These are phyloP conservation scores for Ilyonectria destructans DNA, from an alignment of 2,329 filamentous ascomycete genomes.

Conservation along the genomic window DNA sequence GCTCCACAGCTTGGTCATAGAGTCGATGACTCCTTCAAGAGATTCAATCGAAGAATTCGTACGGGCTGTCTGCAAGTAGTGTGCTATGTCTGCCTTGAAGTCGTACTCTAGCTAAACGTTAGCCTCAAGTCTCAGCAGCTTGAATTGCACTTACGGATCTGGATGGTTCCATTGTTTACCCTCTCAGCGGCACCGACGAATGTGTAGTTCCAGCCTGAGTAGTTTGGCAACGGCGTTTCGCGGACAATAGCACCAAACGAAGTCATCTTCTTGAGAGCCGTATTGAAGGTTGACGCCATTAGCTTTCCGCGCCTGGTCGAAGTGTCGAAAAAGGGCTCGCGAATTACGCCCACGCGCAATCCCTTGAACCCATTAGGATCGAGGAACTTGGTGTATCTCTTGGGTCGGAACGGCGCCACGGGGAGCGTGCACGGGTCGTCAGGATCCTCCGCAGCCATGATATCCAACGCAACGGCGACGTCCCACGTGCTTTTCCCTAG, in stretches of 20 bases:
- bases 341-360: not conserved
- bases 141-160: constrained; percentile 12
- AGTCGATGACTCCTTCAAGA: constrained; percentile 13
- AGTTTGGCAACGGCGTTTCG: constrained; percentile 12
- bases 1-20: not conserved
- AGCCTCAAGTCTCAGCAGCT: not conserved
- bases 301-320: not conserved
- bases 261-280: constrained; percentile 3
- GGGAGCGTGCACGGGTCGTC: constrained; percentile 8
- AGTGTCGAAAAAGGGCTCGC: constrained; percentile 9
- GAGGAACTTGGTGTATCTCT: constrained; percentile 13
- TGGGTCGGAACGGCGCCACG: not conserved
- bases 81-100: constrained; percentile 11
- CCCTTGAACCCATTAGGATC: constrained; percentile 13
- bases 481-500: constrained; percentile 19
- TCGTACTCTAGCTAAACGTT: constrained; percentile 3
- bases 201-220: constrained; percentile 7
- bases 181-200: constrained; percentile 11
- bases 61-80: constrained; percentile 1
- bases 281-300: not conserved
- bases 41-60: not conserved
- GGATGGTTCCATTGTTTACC: constrained; percentile 7
- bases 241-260: not conserved
- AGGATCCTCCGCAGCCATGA: constrained; percentile 11
- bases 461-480: constrained; percentile 4